Evolutionary conservation across 164 flowering plant genomes (phyloP), one percentile per base, ranked within the genome.

Genomic region (Magnolia sinica): DNA sequence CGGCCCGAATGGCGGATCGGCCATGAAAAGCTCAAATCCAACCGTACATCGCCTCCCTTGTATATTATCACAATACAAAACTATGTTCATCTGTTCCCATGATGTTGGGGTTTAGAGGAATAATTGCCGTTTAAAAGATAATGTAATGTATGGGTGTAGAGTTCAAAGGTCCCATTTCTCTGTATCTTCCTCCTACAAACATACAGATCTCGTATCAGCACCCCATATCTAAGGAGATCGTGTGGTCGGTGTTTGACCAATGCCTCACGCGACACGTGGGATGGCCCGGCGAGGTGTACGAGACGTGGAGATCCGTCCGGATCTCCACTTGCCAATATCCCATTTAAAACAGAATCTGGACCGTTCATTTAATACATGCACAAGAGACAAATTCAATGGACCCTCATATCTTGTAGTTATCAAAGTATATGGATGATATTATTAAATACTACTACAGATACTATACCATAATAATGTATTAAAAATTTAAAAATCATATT

Each of bases 331-430:
- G 50, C 50, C 24, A 14, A 14, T 16, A 61, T 73, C 67, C 22
- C 20, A 8, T 7, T 49, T 16, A 3, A 37, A 37, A 5, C 45
- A 37, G 45, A 37, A 37, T 37, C 45, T 37, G 14, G 31, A 59
- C 18, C 14, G 59, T 64, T 59, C 75, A 31, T 61, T 52, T 22
- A 23, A 50, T 74, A 14, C 58, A 23, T 64, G 59, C 64, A 50
- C 69, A 64, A 64, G 61, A 64, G 76, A 74, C 76, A 64, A 74
- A 74, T 74, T 68, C 70, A 74, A 74, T 74, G 76, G 70, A 55
- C 67, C 68, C 9, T 72, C 49, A 31, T 24, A 4, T 61, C 61
- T 73, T 73, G 29, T 73, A 73, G 2, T 31, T 23, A 50, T 50
- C 31, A 13, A 68, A 37, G 45, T 37, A 65, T 29, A 24, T 68